phyloP scores from a whole-genome alignment of 75 land plant species.

The Picea sitchensis region DNA sequence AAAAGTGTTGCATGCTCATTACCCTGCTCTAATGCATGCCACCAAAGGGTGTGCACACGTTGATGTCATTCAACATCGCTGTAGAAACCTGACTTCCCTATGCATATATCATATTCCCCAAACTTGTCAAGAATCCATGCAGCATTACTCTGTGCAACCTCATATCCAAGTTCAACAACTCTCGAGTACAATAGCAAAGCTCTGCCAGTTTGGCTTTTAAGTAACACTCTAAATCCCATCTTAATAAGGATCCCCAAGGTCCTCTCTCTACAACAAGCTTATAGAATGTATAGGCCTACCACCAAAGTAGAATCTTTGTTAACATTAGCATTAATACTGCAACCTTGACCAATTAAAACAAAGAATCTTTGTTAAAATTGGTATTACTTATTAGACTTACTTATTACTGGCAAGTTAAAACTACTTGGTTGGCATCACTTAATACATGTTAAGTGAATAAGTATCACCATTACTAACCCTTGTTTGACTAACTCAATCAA shows the following conservation, averaged over 20 bases:
- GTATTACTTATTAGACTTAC: too few relatives aligned
- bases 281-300: conserved; percentile 77
- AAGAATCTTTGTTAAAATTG: too few relatives aligned
- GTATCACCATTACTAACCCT: too few relatives aligned
- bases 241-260: conserved; percentile 92
- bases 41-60: conserved; percentile 89
- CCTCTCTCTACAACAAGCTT: conserved; percentile 96
- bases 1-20: conserved; percentile 97
- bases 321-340: too few relatives aligned
- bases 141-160: conserved; percentile 96
- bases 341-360: too few relatives aligned
- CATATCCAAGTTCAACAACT: conserved; percentile 94
- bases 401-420: too few relatives aligned
- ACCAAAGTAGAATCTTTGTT: too few relatives aligned
- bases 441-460: too few relatives aligned
- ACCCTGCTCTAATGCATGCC: conserved; percentile 98
- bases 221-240: conserved; percentile 91
- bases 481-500: too few relatives aligned
- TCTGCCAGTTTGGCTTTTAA: conserved; percentile 82
- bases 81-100: conserved; percentile 87
- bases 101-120: conserved; percentile 71
- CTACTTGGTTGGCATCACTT: too few relatives aligned
- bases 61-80: conserved; percentile 79
- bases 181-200: conserved; percentile 84
- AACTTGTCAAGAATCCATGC: conserved; percentile 98